Percentiles rank a stretch among this genome's conserved stretches.
Conservation (phyloP, 345 rosid species). For the Eucalyptus curtisii region DNA sequence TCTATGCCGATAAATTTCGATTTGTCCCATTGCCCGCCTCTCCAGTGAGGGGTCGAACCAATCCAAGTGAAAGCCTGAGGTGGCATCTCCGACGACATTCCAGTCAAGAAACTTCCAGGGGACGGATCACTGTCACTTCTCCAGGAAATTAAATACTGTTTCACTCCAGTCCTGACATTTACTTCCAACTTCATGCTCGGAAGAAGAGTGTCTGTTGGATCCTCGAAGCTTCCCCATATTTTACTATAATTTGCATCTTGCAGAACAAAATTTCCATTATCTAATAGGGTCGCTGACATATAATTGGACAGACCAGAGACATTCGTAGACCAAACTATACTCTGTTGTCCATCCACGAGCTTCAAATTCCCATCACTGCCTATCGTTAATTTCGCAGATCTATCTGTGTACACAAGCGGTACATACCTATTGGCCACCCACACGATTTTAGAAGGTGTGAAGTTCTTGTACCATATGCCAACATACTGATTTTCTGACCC, state of each 20-base stretch:
- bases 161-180: background rate
- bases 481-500: background rate
- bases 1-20: background rate
- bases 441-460: background rate
- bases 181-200: slow-evolving; percentile 15
- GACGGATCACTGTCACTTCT: slow-evolving; percentile 9
- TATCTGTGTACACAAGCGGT: slow-evolving; percentile 2
- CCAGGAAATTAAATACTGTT: slow-evolving; percentile 15
- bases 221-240: slow-evolving; percentile 26
- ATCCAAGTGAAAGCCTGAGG: background rate
- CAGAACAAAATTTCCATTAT: slow-evolving; percentile 18
- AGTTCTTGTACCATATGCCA: background rate
- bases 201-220: slow-evolving; percentile 22
- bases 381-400: background rate
- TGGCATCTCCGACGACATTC: background rate
- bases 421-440: background rate
- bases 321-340: slow-evolving; percentile 6
- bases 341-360: slow-evolving; percentile 1
- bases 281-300: slow-evolving; percentile 7
- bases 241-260: background rate
- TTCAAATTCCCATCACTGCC: slow-evolving; percentile 1
- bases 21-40: background rate
- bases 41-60: background rate
- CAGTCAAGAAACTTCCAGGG: background rate
- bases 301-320: background rate